A percentile compares a stretch with the other conserved stretches of the same genome.
Evolutionary conservation across 805 yeast genomes (phyloP).

Genomic region (Kazachstania martiniae): DNA sequence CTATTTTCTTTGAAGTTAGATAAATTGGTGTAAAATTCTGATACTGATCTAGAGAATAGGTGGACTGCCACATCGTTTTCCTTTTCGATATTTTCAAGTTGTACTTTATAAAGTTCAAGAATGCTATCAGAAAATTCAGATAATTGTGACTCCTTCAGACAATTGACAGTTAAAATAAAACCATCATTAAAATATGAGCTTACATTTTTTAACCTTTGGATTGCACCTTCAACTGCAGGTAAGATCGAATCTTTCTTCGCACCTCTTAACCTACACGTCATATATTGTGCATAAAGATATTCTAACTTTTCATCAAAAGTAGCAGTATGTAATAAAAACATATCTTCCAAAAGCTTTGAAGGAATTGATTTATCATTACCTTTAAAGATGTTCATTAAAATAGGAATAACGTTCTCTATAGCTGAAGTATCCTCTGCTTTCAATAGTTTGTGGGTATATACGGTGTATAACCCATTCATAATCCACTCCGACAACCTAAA

Average conservation of each 20-base stretch:
- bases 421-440: background rate
- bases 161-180: conserved; percentile 7
- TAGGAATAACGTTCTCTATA: background rate
- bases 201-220: conserved; percentile 3
- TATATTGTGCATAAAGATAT: conserved; percentile 28
- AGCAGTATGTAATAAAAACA: conserved; percentile 23
- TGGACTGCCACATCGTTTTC: conserved; percentile 13
- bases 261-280: conserved; percentile 23
- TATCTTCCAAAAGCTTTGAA: conserved; percentile 12
- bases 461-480: no score
- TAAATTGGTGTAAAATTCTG: conserved; percentile 19
- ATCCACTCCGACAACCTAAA: no score
- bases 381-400: conserved; percentile 2
- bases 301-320: conserved; percentile 12
- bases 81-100: conserved; percentile 11
- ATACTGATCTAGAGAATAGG: conserved; percentile 26
- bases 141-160: conserved; percentile 5
- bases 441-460: background rate
- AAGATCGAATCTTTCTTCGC: conserved; percentile 7
- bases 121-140: conserved; percentile 6
- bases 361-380: no score
- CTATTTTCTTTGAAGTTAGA: conserved; percentile 4
- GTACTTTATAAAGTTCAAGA: conserved; percentile 15
- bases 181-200: conserved; percentile 11
- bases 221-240: conserved; percentile 13